These are phyloP conservation scores for Leishmania major DNA, from an alignment of 208 protist species.

Conservation along the genomic window DNA sequence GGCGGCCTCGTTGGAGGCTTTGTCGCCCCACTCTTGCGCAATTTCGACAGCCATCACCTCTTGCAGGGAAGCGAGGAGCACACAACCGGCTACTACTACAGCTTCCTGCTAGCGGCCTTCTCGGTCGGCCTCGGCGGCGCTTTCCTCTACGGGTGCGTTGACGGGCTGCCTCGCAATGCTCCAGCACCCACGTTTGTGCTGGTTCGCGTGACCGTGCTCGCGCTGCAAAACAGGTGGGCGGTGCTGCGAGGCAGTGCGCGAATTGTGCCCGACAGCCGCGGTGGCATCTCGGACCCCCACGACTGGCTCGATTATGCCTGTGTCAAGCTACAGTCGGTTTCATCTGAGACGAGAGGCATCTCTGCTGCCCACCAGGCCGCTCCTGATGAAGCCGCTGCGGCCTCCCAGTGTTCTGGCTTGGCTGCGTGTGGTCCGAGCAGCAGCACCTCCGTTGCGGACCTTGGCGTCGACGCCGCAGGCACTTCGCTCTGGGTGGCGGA, in stretches of 20 bases:
- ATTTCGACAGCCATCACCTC: constrained; percentile 33
- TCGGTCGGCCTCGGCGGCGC: constrained; percentile 41
- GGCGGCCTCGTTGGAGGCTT: constrained; percentile 62
- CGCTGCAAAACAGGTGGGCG: constrained; percentile 24
- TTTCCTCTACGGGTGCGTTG: constrained; percentile 31
- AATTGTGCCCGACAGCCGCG: not conserved
- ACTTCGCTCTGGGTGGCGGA: constrained; percentile 31
- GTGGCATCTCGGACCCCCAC: not conserved
- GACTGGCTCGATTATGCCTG: constrained; percentile 31
- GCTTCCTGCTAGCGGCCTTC: constrained; percentile 42
- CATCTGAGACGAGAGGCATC: too few relatives aligned
- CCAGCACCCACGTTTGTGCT: constrained; percentile 51
- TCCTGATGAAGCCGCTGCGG: not conserved
- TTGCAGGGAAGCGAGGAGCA: constrained; percentile 31
- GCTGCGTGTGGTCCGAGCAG: not conserved
- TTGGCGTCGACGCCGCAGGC: not conserved
- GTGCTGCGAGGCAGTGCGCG: constrained; percentile 7
- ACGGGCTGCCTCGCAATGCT: constrained; percentile 36
- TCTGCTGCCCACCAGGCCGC: not conserved
- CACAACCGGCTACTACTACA: constrained; percentile 73
- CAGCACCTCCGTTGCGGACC: not conserved
- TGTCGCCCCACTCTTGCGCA: constrained; percentile 56
- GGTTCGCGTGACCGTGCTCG: constrained; percentile 42
- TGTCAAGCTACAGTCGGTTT: not conserved
- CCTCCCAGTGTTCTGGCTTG: not conserved